Percentiles rank a stretch among this genome's conserved stretches.
Conservation (phyloP, 495 filamentous ascomycete species). For the Penicillium robsamsonii region DNA sequence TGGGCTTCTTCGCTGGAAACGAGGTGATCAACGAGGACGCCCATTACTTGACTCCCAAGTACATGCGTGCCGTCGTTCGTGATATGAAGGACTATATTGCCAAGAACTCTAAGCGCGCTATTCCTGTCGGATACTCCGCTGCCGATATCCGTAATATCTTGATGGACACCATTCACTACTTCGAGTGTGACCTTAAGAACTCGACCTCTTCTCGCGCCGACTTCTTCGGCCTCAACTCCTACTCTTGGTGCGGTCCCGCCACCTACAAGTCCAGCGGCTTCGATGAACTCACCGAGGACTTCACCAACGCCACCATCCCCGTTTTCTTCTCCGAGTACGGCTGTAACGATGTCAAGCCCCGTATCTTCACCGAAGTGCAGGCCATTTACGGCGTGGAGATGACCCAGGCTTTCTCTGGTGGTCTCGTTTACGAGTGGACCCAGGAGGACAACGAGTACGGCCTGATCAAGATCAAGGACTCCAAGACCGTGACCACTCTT, state of each 20-base stretch:
- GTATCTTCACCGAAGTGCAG: constrained; percentile 78
- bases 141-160: constrained; percentile 83
- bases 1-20: constrained; percentile 93
- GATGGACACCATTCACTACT: constrained; percentile 76
- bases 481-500: constrained; percentile 61
- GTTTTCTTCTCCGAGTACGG: constrained; percentile 97
- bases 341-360: constrained; percentile 79
- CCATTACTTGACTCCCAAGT: constrained; percentile 36
- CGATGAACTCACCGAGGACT: constrained; percentile 66
- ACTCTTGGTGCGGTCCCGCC: constrained; percentile 88
- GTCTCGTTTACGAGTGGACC: constrained; percentile 84
- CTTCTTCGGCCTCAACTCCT: constrained; percentile 92
- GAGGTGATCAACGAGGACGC: constrained; percentile 79
- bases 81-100: constrained; percentile 87
- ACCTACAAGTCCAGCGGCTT: constrained; percentile 69
- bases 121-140: constrained; percentile 92
- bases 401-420: constrained; percentile 76
- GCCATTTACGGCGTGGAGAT: constrained; percentile 80
- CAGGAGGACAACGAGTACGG: constrained; percentile 80
- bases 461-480: constrained; percentile 65
- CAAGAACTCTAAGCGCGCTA: constrained; percentile 62
- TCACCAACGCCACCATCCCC: constrained; percentile 71
- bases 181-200: constrained; percentile 74
- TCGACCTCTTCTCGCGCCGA: constrained; percentile 66
- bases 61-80: constrained; percentile 65